Evolutionary conservation across 495 filamentous ascomycete genomes (phyloP).

Genomic region (Astrothelium subdiscretum): DNA sequence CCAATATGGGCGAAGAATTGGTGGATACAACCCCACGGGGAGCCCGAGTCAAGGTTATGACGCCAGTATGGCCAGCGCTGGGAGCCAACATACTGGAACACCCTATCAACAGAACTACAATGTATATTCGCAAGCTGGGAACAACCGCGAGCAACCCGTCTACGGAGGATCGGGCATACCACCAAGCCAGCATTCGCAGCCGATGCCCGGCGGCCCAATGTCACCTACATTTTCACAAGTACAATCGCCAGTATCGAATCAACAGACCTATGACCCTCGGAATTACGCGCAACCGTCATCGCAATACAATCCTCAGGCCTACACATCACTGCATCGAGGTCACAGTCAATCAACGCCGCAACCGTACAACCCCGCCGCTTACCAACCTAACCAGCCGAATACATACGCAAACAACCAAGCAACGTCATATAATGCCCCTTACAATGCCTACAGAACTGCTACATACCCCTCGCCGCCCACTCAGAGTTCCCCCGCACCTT

Average conservation of each 20-base stretch:
- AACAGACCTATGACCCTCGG: conserved; percentile 62
- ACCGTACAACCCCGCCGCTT: conserved; percentile 65
- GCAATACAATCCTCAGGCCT: conserved; percentile 35
- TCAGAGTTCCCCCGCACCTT: neutral
- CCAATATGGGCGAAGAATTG: conserved; percentile 6
- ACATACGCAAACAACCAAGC: conserved; percentile 16
- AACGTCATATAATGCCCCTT: neutral
- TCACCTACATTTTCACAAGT: neutral
- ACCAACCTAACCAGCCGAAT: conserved; percentile 20
- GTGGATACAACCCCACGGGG: conserved; percentile 36
- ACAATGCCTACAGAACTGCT: neutral
- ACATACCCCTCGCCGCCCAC: neutral
- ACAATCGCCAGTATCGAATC: neutral
- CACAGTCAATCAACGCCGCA: conserved; percentile 34
- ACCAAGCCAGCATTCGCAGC: neutral
- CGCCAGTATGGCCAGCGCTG: conserved; percentile 47
- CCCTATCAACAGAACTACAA: conserved; percentile 27
- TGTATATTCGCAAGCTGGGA: neutral
- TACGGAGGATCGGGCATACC: neutral
- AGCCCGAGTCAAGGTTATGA: conserved; percentile 67
- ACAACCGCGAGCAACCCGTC: neutral
- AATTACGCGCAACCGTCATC: conserved; percentile 56
- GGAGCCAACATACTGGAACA: conserved; percentile 19
- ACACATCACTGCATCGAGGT: neutral
- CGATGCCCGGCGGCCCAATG: neutral